Base-by-base conservation (phyloP, 495 filamentous ascomycete genomes). In the Penicillium robsamsonii region DNA sequence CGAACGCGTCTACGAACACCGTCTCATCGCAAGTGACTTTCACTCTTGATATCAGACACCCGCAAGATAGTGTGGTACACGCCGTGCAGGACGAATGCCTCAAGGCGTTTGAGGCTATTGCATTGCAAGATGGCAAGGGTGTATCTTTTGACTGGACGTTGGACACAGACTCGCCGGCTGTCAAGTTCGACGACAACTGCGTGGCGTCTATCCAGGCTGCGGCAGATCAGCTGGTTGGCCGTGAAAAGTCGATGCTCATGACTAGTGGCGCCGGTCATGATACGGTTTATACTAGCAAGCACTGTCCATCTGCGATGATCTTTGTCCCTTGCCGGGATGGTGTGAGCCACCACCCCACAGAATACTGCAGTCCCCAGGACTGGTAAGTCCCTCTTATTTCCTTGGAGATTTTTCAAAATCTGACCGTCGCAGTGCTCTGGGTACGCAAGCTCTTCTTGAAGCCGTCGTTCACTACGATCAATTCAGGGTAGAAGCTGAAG, bases 31-130 rank as follows among this genome's bases (percentile, higher is more conserved):
- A 72, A 18, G 87, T 88, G 25, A 72, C 75, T 13, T 89, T 91
- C 60, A 84, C 80, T 3, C 73, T 91, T 13, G 88, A 92, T 57
- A 81, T 91, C 43, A 81, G 89, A 18, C 77, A 84, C 4, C 80
- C 79, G 3, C 58, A 78, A 6, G 84, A 90, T 59, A 65, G 61
- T 12, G 81, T 76, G 2, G 72, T 91, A 4, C 69, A 79, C 9
- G 57, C 66, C 8, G 67, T 88, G 15, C 80, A 86, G 57, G 61
- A 77, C 8, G 63, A 72, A 20, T 73, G 67, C 30, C 73, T 70
- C 13, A 38, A 53, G 0, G 73, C 74, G 17, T 87, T 88, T 65
- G 61, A 63, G 3, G 58, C 56, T 5, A 81, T 87, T 46, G 80
- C 81, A 10, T 58, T 59, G 2, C 73, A 81, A 35, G 74, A 81